phyloP scores from a whole-genome alignment of 108 stramenopile species.

The Pseudonitzschia delicatissima region DNA sequence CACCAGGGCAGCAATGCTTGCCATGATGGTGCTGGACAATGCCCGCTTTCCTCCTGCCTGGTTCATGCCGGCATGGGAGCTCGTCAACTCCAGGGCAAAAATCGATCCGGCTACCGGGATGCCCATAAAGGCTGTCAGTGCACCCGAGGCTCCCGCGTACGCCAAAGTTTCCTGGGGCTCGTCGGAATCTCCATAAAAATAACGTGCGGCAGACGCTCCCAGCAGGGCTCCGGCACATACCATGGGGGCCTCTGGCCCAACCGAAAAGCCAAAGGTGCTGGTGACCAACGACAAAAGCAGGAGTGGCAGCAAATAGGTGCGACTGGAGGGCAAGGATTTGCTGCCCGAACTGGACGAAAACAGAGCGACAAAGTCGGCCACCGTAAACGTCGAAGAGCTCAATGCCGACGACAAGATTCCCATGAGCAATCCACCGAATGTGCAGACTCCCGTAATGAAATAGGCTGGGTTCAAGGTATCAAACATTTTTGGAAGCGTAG shows the following conservation, averaged over 20 bases:
- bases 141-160: conserved; percentile 43
- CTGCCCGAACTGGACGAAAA: conserved; percentile 6
- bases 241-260: conserved; percentile 76
- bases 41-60: conserved; percentile 22
- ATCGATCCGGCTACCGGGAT: conserved; percentile 61
- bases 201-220: conserved; percentile 27
- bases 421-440: conserved; percentile 31
- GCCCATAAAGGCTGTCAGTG: conserved; percentile 67
- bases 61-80: conserved; percentile 36
- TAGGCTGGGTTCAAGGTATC: conserved; percentile 7
- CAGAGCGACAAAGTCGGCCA: conserved; percentile 33
- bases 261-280: conserved; percentile 55
- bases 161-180: conserved; percentile 22
- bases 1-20: conserved; percentile 47
- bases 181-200: conserved; percentile 9
- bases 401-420: conserved; percentile 24
- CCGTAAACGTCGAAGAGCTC: conserved; percentile 20
- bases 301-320: conserved; percentile 29
- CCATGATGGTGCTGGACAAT: conserved; percentile 34
- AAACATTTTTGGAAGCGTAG: not conserved
- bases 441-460: conserved; percentile 22
- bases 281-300: conserved; percentile 45
- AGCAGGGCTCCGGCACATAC: conserved; percentile 45
- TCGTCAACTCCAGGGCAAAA: conserved; percentile 63
- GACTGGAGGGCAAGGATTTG: conserved; percentile 30